Evolutionary conservation across 371 early-diverging fungal genomes (phyloP).

Genomic region (Mortierella sp.): DNA sequence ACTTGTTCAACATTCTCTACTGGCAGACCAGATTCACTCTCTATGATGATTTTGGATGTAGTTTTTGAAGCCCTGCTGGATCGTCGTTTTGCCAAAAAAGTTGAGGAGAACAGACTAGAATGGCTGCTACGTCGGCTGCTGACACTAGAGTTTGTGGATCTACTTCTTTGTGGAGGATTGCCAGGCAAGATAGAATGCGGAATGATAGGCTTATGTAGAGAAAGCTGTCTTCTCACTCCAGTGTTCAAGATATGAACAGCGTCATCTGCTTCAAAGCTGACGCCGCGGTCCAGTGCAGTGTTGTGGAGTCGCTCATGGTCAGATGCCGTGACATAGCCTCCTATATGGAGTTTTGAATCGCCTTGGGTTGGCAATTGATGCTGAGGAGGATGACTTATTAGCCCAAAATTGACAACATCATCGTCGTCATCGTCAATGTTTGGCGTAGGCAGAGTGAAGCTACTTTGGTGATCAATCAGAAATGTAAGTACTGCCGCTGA

Average conservation of each 20-base stretch:
- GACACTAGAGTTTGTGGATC: conserved; percentile 45
- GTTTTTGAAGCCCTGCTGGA: conserved; percentile 42
- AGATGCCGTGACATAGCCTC: conserved; percentile 37
- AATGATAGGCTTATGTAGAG: conserved; percentile 40
- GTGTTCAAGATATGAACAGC: conserved; percentile 23
- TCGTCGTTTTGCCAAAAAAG: conserved; percentile 26
- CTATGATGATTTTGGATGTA: conserved; percentile 19
- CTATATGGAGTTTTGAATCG: conserved; percentile 12
- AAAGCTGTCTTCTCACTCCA: conserved; percentile 37
- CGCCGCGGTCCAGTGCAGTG: conserved; percentile 11
- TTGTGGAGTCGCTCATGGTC: conserved; percentile 44
- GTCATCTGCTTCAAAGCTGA: conserved; percentile 37
- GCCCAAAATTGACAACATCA: conserved; percentile 40
- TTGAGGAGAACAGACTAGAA: conserved; percentile 27
- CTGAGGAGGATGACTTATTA: conserved; percentile 14
- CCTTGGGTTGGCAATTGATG: background rate
- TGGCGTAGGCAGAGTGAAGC: conserved; percentile 56
- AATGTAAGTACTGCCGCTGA: conserved; percentile 70
- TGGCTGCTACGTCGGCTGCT: conserved; percentile 42
- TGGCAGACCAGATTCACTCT: conserved; percentile 3
- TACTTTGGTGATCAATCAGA: conserved; percentile 65
- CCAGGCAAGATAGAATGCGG: conserved; percentile 46
- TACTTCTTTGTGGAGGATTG: conserved; percentile 35
- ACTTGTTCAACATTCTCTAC: conserved; percentile 3
- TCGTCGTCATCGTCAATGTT: conserved; percentile 55